Base-by-base conservation (phyloP, 768 basidiomycete species). In the Lentinula detonsa region DNA sequence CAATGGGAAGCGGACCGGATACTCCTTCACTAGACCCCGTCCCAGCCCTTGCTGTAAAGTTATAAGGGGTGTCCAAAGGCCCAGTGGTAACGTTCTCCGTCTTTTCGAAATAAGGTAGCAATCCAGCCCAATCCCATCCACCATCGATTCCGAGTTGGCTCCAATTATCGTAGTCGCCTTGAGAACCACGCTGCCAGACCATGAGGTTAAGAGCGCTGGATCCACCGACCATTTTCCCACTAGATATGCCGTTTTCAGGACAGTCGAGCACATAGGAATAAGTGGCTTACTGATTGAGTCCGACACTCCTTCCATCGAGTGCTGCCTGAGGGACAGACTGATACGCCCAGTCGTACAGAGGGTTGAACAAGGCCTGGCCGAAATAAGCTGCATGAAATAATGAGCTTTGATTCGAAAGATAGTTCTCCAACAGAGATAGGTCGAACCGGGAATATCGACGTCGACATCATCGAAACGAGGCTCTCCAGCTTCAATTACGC, bases 191-290 rank as follows among this genome's bases (percentile, higher is more conserved):
- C 35, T 54, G 56, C 60, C 48, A 64, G 18, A 65, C 61, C 28
- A 69, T 57, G 53, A 65, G 67, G 55, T 69, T 69, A 6, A 69
- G 28, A 5, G 61, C 65, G 21, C 60, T 62, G 18, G 65, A 65
- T 7, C 68, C 68, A 37, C 68, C 68, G n/a, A 69, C 28, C 31
- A 69, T 56, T 51, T 68, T 69, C 18, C 68, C 68, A 13, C 68
- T 69, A 45, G 11, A 40, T 18, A 37, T 18, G 40, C 31, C 13
- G 16, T 8, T 3, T 23, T 18, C 13, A 5, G 18, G 6, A 5
- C 0, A 9, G 16, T 18, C 3, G 8, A 35, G 33, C 9, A 21
- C 31, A 9, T 31, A 50, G 33, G 18, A 48, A 31, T 23, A 13
- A 3, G 21, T 23, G 15, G 21, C 15, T 31, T 50, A 59, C 58